Conservation (phyloP, 2,329 filamentous ascomycete genomes). For the Myriangium duriaei region DNA sequence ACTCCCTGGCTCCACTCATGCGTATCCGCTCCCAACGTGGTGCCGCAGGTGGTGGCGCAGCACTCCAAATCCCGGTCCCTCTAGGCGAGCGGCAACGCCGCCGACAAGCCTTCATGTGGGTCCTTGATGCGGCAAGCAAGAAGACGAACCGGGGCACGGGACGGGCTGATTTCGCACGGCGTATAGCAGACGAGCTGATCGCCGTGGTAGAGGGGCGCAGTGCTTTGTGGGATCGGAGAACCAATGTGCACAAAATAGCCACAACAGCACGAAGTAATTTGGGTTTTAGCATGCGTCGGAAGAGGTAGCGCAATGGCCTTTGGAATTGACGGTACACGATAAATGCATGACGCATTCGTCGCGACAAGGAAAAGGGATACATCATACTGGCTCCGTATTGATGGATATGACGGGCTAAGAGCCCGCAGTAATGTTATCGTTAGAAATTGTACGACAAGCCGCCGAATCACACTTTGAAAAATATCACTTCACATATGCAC, state of each 20-base stretch:
- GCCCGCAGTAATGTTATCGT: too few relatives aligned
- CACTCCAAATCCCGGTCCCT: constrained; percentile 15
- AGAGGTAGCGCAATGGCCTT: too few relatives aligned
- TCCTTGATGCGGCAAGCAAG: constrained; percentile 71
- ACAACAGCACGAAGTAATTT: constrained; percentile 68
- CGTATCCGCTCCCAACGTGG: constrained; percentile 65
- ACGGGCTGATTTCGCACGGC: constrained; percentile 57
- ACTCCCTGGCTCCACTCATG: constrained; percentile 82
- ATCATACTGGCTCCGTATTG: too few relatives aligned
- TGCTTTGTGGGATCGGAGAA: constrained; percentile 70
- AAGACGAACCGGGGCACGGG: constrained; percentile 61
- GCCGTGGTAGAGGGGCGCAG: constrained; percentile 79
- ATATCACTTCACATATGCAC: too few relatives aligned
- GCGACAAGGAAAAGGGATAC: too few relatives aligned
- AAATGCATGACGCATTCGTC: too few relatives aligned
- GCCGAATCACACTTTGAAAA: too few relatives aligned
- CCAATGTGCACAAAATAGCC: constrained; percentile 65
- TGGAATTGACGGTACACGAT: too few relatives aligned
- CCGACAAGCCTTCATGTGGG: constrained; percentile 49
- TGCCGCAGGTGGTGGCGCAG: constrained; percentile 71
- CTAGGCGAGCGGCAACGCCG: constrained; percentile 15
- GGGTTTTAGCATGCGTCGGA: constrained; percentile 20
- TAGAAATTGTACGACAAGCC: too few relatives aligned
- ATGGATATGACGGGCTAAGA: too few relatives aligned
- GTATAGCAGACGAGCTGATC: constrained; percentile 76